phyloP scores from a whole-genome alignment of 2,329 filamentous ascomycete species.

The Trichoderma simmonsii region DNA sequence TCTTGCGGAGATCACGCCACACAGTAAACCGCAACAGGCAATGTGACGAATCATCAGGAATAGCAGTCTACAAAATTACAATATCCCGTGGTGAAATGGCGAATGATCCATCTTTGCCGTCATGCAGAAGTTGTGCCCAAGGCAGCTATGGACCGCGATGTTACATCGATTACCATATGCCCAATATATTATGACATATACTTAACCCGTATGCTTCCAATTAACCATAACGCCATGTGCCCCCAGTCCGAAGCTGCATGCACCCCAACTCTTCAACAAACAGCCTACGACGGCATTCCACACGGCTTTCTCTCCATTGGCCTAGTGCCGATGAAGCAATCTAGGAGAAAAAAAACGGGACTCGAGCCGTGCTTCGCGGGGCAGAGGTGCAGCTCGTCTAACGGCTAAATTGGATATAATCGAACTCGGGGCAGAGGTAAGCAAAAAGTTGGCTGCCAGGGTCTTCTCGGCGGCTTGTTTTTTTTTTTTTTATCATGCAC shows the following conservation, averaged over 20 bases:
- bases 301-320: background rate
- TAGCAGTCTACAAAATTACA: background rate
- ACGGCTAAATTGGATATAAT: slow-evolving; percentile 14
- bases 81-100: background rate
- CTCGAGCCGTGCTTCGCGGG: background rate
- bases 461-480: background rate
- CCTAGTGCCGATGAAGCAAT: slow-evolving; percentile 9
- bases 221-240: slow-evolving; percentile 8
- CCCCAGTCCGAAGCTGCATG: background rate
- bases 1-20: background rate
- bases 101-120: slow-evolving; percentile 2
- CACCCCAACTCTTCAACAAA: background rate
- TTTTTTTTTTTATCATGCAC: background rate
- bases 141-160: background rate
- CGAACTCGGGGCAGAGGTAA: background rate
- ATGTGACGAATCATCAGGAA: background rate
- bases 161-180: background rate
- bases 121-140: background rate
- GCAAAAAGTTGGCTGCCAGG: background rate
- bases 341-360: background rate
- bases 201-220: slow-evolving; percentile 5
- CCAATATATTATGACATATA: background rate
- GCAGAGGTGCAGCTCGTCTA: slow-evolving; percentile 1
- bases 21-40: background rate
- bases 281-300: background rate